Evolutionary conservation across 2,329 filamentous ascomycete genomes (phyloP), one percentile per base, ranked within the genome.

Genomic region (Westerdykella aurantiaca): DNA sequence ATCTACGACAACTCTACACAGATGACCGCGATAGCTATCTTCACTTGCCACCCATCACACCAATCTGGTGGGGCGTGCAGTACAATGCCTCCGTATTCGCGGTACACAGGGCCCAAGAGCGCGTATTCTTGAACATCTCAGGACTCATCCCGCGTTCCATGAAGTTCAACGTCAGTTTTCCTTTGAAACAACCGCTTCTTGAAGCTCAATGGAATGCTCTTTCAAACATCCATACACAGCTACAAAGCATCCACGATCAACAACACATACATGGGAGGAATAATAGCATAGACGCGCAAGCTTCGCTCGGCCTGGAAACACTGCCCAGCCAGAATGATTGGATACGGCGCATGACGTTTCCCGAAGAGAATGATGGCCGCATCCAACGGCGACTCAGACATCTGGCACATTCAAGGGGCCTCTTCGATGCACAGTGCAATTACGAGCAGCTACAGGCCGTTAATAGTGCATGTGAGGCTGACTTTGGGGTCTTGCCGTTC

Each of bases 361-460:
- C 73, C 1, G 53, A 51, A 1, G 46, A 63, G 11, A 21, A 38
- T 2, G 59, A 74, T 47, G 70, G 69, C 12, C 41, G 52, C 3
- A 45, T 66, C 18, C 72, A 75, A 47, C 64, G 48, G 6, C 57
- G 44, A 6, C 56, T 76, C 23, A 66, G 70, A 31, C 61, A 50
- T 11, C 55, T 64, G 5, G 49, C 55, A 4, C 64, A 63, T 43
- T 56, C 60, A 34, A 60, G 67, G 16, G 48, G 57, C 1, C 62
- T 69, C 40, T 65, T 67, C 37, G 73, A 76, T 48, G 29, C 45
- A 6, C 50, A 60, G 29, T 54, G 76, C 12, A 76, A 76, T 46
- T 73, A 69, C 50, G 73, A 76, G 51, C 73, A 76, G 53, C 51
- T 68, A 42, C 69, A 69, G 51, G 71, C 71, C 1, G 67, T 75